Evolutionary conservation across 768 basidiomycete species (phyloP).

Genomic region (Tulasnella sp.): DNA sequence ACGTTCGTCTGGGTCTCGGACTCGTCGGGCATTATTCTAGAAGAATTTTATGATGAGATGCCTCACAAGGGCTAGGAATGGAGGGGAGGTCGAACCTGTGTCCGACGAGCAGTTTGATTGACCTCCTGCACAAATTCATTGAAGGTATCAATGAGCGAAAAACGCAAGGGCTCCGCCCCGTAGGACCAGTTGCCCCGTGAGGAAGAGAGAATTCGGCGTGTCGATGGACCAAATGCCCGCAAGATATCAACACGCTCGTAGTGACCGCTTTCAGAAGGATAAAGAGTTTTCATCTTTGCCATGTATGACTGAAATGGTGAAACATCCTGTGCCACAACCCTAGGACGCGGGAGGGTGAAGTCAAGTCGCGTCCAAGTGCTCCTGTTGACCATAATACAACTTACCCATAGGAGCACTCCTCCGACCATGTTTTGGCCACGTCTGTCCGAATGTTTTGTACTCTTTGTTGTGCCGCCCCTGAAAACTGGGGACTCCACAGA

Average conservation of each 20-base stretch:
- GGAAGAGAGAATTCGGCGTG: background rate
- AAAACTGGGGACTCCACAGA: background rate
- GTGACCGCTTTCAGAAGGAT: background rate
- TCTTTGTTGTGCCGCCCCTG: too few species aligned
- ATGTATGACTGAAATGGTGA: background rate
- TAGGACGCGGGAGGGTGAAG: too few species aligned
- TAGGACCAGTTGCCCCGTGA: background rate
- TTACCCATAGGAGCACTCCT: too few species aligned
- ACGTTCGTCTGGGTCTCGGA: background rate
- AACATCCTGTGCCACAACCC: background rate
- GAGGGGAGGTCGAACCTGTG: background rate
- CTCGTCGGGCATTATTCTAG: background rate
- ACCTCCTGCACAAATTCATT: background rate
- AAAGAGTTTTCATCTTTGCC: background rate
- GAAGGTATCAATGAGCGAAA: background rate
- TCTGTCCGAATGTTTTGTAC: background rate
- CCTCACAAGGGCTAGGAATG: background rate
- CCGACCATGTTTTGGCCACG: background rate
- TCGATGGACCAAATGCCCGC: background rate
- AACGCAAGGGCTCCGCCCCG: accelerated
- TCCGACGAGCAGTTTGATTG: background rate
- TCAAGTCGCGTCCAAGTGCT: background rate
- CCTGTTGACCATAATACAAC: too few species aligned
- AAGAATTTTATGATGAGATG: background rate
- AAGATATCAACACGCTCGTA: background rate